Percentiles rank a stretch among this genome's conserved stretches.
These are phyloP conservation scores for Mortierella sp. DNA, from an alignment of 371 early-diverging fungal species.

Conservation along the genomic window DNA sequence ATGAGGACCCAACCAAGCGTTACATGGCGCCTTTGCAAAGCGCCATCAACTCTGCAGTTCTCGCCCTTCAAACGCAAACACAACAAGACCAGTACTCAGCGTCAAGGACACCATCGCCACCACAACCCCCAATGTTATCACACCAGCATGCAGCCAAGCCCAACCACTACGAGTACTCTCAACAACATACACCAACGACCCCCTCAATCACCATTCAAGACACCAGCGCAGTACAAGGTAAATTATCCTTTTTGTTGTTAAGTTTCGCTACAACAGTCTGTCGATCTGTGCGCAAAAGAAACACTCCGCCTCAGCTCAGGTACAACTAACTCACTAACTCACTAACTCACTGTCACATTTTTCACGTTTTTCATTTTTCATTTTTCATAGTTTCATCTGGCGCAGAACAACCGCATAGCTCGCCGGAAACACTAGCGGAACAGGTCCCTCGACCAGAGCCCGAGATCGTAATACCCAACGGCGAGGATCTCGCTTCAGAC, in stretches of 20 bases:
- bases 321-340: neutral
- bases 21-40: conserved; percentile 52
- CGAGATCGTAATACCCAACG: conserved; percentile 56
- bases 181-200: conserved; percentile 6
- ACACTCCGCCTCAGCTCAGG: neutral
- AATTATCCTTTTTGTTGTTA: neutral
- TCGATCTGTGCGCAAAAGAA: conserved; percentile 16
- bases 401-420: neutral
- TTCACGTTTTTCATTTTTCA: neutral
- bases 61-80: conserved; percentile 47
- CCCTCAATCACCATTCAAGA: neutral
- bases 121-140: neutral
- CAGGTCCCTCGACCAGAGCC: conserved; percentile 27
- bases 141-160: conserved; percentile 5
- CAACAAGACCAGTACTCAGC: neutral
- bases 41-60: conserved; percentile 42
- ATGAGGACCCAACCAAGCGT: conserved; percentile 41
- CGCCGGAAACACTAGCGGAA: neutral
- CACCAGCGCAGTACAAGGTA: neutral
- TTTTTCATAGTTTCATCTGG: neutral
- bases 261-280: neutral
- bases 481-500: conserved; percentile 55
- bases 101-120: neutral
- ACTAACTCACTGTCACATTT: neutral
- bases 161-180: neutral